phyloP scores from a whole-genome alignment of 169 alveolate species.

The Ichthyophthirius multifiliis region DNA sequence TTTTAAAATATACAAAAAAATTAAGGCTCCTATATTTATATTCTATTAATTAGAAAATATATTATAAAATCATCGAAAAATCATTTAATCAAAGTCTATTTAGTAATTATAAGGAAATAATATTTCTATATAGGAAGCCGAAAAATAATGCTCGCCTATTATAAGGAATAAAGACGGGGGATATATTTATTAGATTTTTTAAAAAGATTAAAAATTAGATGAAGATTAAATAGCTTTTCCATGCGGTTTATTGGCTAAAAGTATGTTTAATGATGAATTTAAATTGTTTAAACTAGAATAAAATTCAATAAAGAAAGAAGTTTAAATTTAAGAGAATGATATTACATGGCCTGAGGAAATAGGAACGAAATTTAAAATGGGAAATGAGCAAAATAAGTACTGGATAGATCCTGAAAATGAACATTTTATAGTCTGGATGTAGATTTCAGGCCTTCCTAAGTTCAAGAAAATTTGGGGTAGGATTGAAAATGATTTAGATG shows the following conservation, averaged over 20 bases:
- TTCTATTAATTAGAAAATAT: no score
- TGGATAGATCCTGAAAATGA: slow-evolving; percentile 77
- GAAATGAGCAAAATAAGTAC: slow-evolving; percentile 27
- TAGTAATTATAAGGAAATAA: no score
- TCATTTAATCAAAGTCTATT: no score
- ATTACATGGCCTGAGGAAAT: slow-evolving; percentile 45
- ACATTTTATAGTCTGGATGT: slow-evolving; percentile 86
- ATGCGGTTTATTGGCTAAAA: slow-evolving; percentile 64
- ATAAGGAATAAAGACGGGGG: no score
- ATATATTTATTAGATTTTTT: no score
- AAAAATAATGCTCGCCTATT: no score
- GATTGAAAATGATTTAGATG: slow-evolving; percentile 58
- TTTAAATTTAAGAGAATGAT: background rate
- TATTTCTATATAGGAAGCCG: no score
- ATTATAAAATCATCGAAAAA: no score
- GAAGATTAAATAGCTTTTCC: slow-evolving; percentile 54
- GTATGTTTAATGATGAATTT: slow-evolving; percentile 48
- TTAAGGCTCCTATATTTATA: no score
- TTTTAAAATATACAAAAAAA: no score
- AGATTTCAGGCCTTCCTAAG: slow-evolving; percentile 79
- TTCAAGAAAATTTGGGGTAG: slow-evolving; percentile 83
- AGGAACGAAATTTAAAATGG: slow-evolving; percentile 16
- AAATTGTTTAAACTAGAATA: background rate
- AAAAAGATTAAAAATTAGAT: background rate
- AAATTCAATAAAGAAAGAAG: no score